A percentile compares a stretch with the other conserved stretches of the same genome.
These are phyloP conservation scores for Leucocoprinus leucothites DNA, from an alignment of 768 basidiomycete species.

Conservation along the genomic window DNA sequence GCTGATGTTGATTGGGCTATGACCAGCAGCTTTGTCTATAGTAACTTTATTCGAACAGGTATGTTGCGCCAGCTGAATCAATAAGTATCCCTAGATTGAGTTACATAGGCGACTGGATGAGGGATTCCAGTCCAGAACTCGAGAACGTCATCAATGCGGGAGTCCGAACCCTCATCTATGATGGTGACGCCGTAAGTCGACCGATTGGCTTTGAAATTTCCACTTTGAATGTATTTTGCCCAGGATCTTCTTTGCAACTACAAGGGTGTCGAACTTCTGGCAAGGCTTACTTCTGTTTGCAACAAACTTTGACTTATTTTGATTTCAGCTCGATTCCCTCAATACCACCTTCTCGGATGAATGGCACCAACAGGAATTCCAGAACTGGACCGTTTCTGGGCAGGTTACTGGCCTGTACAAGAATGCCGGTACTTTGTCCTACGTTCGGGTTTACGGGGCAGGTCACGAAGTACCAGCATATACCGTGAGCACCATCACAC, in stretches of 20 bases:
- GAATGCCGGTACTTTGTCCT: conserved; percentile 56
- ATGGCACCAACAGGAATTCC: conserved; percentile 41
- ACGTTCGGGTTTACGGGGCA: conserved; percentile 48
- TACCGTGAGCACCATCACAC: conserved; percentile 22
- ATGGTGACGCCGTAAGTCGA: conserved; percentile 50
- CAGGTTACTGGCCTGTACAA: conserved; percentile 50
- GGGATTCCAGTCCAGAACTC: conserved; percentile 41
- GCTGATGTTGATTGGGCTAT: conserved; percentile 40
- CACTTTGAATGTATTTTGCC: not conserved
- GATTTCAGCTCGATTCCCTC: conserved; percentile 28
- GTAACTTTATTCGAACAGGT: conserved; percentile 34
- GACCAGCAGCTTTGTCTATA: conserved; percentile 38
- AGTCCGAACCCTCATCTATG: conserved; percentile 48
- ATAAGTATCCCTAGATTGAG: not conserved
- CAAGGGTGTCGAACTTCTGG: conserved; percentile 56
- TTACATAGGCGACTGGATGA: conserved; percentile 56
- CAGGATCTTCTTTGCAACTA: conserved; percentile 54
- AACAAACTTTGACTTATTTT: not conserved
- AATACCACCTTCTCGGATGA: conserved; percentile 40
- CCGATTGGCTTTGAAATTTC: not conserved
- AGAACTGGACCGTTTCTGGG: conserved; percentile 48
- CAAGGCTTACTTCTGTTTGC: conserved; percentile 14
- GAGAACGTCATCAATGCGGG: conserved; percentile 59
- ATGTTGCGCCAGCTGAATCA: not conserved
- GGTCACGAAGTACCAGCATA: conserved; percentile 51